phyloP scores from a whole-genome alignment of 192 early-diverging fungal species.

The Allomyces javanicus region DNA sequence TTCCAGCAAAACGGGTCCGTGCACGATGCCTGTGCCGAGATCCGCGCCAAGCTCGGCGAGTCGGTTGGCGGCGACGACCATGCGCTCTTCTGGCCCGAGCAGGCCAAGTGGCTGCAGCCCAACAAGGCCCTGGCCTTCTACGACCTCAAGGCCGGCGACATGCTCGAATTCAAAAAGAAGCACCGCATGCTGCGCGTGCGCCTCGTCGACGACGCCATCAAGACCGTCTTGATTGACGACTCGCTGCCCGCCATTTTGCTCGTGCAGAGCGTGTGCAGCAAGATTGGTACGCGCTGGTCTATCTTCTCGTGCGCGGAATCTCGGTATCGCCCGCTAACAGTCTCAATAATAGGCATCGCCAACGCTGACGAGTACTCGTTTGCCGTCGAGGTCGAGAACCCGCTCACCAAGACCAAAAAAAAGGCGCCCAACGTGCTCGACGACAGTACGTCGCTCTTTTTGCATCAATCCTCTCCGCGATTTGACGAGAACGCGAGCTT shows the following conservation, averaged over 20 bases:
- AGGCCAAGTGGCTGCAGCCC: slow-evolving; percentile 27
- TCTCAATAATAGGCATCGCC: slow-evolving; percentile 12
- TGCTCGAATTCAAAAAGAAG: slow-evolving; percentile 36
- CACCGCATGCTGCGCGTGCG: slow-evolving; percentile 26
- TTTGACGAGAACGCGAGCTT: no score
- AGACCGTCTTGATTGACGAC: slow-evolving; percentile 34
- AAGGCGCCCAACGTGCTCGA: not conserved
- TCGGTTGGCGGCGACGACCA: slow-evolving; percentile 27
- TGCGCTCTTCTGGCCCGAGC: slow-evolving; percentile 26
- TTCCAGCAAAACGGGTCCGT: slow-evolving; percentile 12
- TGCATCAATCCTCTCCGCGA: no score
- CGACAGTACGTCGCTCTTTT: not conserved
- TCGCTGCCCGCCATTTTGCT: slow-evolving; percentile 15
- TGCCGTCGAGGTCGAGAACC: slow-evolving; percentile 6
- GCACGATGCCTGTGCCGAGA: slow-evolving; percentile 30
- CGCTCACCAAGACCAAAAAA: not conserved
- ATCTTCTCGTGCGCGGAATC: not conserved
- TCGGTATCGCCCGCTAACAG: not conserved
- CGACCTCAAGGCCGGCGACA: slow-evolving; percentile 30
- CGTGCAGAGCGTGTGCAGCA: slow-evolving; percentile 27
- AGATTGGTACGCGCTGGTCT: slow-evolving; percentile 17
- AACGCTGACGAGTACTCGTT: slow-evolving; percentile 42
- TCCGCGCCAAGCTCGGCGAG: slow-evolving; percentile 29
- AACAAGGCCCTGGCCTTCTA: slow-evolving; percentile 35
- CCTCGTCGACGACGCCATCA: slow-evolving; percentile 27